phyloP scores from a whole-genome alignment of 768 basidiomycete genomes.

The Rhizopogon salebrosus region DNA sequence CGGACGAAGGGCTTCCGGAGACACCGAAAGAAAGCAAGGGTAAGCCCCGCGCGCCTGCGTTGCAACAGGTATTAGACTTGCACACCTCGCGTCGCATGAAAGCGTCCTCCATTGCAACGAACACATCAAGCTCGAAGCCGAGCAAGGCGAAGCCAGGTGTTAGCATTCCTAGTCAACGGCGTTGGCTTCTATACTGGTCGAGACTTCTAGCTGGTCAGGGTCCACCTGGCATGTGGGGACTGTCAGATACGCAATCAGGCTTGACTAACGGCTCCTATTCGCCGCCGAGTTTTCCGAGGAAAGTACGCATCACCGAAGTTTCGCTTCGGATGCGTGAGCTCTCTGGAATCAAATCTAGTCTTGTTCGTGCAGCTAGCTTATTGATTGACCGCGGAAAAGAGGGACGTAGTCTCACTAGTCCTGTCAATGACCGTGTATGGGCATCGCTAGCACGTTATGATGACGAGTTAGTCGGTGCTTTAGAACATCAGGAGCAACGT shows the following conservation, averaged over 20 bases:
- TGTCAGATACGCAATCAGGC: slow-evolving; percentile 9
- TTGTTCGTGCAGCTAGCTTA: slow-evolving; percentile 54
- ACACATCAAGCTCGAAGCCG: not conserved
- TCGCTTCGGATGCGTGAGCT: slow-evolving; percentile 56
- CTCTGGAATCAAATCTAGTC: slow-evolving; percentile 41
- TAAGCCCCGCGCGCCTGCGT: slow-evolving; percentile 24
- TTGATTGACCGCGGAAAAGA: slow-evolving; percentile 43
- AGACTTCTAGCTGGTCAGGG: slow-evolving; percentile 52
- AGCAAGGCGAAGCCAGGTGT: slow-evolving; percentile 51
- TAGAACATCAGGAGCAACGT: slow-evolving; percentile 58
- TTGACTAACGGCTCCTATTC: not conserved
- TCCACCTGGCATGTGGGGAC: slow-evolving; percentile 45
- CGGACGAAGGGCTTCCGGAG: slow-evolving; percentile 14
- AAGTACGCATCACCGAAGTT: slow-evolving; percentile 53
- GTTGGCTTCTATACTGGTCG: slow-evolving; percentile 79
- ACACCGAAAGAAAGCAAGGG: not conserved
- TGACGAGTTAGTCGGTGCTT: slow-evolving; percentile 56
- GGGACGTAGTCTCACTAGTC: slow-evolving; percentile 24
- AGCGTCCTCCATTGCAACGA: slow-evolving; percentile 12
- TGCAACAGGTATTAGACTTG: slow-evolving; percentile 57
- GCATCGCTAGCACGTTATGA: slow-evolving; percentile 78
- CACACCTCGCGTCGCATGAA: slow-evolving; percentile 74
- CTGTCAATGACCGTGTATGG: slow-evolving; percentile 48
- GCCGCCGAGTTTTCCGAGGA: slow-evolving; percentile 22
- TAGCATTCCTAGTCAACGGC: slow-evolving; percentile 76